Evolutionary conservation across 2,329 filamentous ascomycete species (phyloP).

Genomic region (Cercospora zeae-maydis): DNA sequence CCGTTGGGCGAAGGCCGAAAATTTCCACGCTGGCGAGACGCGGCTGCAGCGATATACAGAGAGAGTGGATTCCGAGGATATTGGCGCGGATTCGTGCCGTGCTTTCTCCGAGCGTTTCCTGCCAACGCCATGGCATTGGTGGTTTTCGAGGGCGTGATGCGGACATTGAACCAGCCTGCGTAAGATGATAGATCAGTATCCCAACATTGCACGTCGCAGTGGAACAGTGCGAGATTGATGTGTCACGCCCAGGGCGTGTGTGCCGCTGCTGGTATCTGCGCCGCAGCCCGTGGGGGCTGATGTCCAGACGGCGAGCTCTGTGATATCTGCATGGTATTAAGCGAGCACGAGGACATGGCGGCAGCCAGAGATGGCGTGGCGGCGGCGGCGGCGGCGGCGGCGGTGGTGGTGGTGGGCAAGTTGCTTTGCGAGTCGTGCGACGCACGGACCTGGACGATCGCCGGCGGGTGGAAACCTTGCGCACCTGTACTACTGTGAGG

Average conservation of each 20-base stretch:
- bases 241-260: not conserved
- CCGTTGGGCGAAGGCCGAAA: conserved; percentile 68
- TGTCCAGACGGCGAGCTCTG: not conserved
- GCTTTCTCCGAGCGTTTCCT: conserved; percentile 89
- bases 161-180: conserved; percentile 27
- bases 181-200: not conserved
- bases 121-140: conserved; percentile 92
- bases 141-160: conserved; percentile 77
- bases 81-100: conserved; percentile 89
- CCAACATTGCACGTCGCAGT: not conserved
- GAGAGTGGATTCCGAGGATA: conserved; percentile 77
- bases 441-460: not conserved
- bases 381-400: not conserved
- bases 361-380: not conserved
- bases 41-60: conserved; percentile 69
- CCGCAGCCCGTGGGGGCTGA: not conserved
- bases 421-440: not conserved
- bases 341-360: not conserved
- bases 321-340: not conserved
- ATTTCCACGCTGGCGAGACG: conserved; percentile 75
- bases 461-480: not conserved
- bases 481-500: not conserved
- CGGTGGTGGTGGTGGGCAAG: not conserved
- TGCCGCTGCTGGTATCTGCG: not conserved
- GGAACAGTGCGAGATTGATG: not conserved